Evolutionary conservation across 495 filamentous ascomycete genomes (phyloP).

Genomic region (Durotheca rogersii): DNA sequence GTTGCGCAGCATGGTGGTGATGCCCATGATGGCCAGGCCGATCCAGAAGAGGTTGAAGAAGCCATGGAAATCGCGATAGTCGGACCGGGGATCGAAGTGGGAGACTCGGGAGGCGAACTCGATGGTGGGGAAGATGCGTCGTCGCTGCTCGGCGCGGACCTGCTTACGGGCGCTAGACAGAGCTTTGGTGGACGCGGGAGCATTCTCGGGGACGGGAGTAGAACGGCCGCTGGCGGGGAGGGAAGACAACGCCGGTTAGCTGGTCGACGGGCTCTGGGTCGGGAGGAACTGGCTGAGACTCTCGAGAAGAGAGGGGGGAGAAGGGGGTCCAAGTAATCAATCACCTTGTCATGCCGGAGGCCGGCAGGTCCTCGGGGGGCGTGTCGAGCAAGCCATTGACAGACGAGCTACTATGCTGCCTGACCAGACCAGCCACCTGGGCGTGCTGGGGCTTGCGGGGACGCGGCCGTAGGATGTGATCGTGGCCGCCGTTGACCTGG

Average conservation of each 20-base stretch:
- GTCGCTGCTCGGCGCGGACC: slow-evolving; percentile 75
- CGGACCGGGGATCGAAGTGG: slow-evolving; percentile 90
- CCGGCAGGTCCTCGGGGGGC: slow-evolving; percentile 32
- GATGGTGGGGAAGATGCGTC: slow-evolving; percentile 91
- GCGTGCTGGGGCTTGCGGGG: slow-evolving; percentile 47
- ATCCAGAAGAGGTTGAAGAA: slow-evolving; percentile 99
- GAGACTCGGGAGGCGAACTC: slow-evolving; percentile 91
- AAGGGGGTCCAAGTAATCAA: neutral
- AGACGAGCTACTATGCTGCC: slow-evolving; percentile 35
- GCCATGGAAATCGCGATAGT: slow-evolving; percentile 91
- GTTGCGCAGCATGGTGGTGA: slow-evolving; percentile 87
- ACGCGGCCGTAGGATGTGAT: slow-evolving; percentile 44
- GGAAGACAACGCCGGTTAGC: no score
- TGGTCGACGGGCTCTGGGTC: no score
- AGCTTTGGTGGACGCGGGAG: slow-evolving; percentile 82
- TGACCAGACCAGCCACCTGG: slow-evolving; percentile 41
- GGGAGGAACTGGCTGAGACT: neutral
- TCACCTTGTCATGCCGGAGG: slow-evolving; percentile 45
- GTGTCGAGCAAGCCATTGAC: slow-evolving; percentile 36
- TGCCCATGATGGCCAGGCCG: slow-evolving; percentile 91
- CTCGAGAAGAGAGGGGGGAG: neutral
- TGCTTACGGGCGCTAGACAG: slow-evolving; percentile 84
- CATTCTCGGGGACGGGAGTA: slow-evolving; percentile 88
- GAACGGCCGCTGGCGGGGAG: slow-evolving; percentile 70
- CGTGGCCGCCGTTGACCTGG: slow-evolving; percentile 28